Base-by-base conservation (phyloP, 768 basidiomycete species). In the Dacryopinax primogenitus region DNA sequence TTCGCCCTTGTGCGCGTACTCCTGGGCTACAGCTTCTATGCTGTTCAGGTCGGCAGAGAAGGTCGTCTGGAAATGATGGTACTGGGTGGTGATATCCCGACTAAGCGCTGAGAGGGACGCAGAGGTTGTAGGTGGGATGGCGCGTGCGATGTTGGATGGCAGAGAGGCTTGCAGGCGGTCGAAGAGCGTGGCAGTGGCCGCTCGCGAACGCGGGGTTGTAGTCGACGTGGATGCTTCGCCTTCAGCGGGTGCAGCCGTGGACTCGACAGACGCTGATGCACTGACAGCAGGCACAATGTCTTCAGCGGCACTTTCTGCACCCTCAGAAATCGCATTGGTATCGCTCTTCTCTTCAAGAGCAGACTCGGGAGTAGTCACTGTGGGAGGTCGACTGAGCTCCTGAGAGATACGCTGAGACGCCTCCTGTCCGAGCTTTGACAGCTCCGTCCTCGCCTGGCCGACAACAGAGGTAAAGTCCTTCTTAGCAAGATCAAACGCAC, bases 1-100 rank as follows among this genome's bases (percentile, higher is more conserved):
- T 68, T 87, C 86, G 72, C 86, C 86, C 77, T 84, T 87, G 70
- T 86, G 84, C 33, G 87, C 82, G 72, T 92, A 92, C 69, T 89
- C 91, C 73, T 91, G 92, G 4, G 90, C 90, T 67, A 58, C 32
- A 77, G 70, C 66, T 74, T 76, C 69, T 77, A 76, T 3, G 77
- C 76, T 62, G 77, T 73, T 63, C 87, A 87, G 3, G 84, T 77
- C n/a, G 80, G 80, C 63, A 84, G 70, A 74, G 63, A 70, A 65
- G 63, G 34, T 68, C 45, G 62, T 68, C 33, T 64, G 67, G 61
- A 36, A 68, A 64, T 64, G 63, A 63, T 73, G 70, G 6, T 74
- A 85, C 39, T 87, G 81, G 45, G 86, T 88, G 71, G 91, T 89
- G 35, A 90, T 84, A 62, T 83, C 84, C 65, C 88, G 84, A 3